phyloP scores from a whole-genome alignment of 768 basidiomycete genomes.

The Rhizopogon roseolus region DNA sequence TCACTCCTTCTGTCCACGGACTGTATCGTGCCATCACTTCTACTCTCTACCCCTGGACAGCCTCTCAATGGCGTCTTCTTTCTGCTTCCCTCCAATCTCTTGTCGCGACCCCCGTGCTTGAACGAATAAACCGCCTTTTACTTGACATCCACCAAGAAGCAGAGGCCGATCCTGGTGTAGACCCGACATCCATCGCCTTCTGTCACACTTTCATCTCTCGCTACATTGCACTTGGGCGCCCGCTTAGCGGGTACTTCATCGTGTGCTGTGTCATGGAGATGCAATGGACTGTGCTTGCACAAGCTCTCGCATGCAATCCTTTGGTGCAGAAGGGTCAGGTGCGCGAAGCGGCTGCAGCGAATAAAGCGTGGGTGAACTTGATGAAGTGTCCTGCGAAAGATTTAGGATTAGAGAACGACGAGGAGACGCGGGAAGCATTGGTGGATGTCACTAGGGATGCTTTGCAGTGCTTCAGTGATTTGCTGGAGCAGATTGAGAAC shows the following conservation, averaged over 20 bases:
- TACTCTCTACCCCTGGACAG: constrained; percentile 69
- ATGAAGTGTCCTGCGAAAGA: constrained; percentile 45
- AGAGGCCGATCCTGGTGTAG: constrained; percentile 33
- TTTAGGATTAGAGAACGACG: constrained; percentile 33
- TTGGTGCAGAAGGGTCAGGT: constrained; percentile 13
- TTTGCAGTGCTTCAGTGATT: constrained; percentile 72
- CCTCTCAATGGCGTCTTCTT: constrained; percentile 58
- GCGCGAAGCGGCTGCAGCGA: constrained; percentile 75
- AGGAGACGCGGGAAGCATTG: constrained; percentile 34
- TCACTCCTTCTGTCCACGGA: constrained; percentile 81
- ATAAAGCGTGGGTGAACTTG: constrained; percentile 72
- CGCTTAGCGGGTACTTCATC: constrained; percentile 82
- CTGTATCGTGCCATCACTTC: constrained; percentile 83
- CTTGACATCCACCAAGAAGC: constrained; percentile 54
- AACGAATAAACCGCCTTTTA: constrained; percentile 67
- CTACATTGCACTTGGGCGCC: constrained; percentile 71
- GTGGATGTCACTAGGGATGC: constrained; percentile 52
- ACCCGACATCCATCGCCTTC: constrained; percentile 45
- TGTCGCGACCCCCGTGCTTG: constrained; percentile 63
- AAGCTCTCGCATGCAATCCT: constrained; percentile 46
- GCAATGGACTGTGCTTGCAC: constrained; percentile 81
- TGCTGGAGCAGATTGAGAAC: constrained; percentile 74
- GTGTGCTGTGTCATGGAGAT: constrained; percentile 88
- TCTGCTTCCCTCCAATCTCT: constrained; percentile 50
- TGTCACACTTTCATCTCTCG: constrained; percentile 68